A percentile compares a stretch with the other conserved stretches of the same genome.
phyloP scores from a whole-genome alignment of 1,284 basidiomycete genomes.

The Puccinia brachypodii region DNA sequence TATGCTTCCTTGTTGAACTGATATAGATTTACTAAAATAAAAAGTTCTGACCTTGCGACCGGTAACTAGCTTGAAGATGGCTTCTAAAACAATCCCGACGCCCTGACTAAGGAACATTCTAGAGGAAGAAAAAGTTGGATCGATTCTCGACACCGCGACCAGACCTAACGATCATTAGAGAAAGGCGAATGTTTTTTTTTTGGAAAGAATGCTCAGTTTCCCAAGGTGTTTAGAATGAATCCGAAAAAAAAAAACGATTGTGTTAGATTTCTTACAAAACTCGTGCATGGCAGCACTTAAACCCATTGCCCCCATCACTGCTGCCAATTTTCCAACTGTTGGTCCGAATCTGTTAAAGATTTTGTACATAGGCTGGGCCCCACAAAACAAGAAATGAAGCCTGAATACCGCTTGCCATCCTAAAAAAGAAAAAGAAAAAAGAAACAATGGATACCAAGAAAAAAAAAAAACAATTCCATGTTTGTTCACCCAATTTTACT shows the following conservation, averaged over 20 bases:
- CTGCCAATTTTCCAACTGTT: background rate
- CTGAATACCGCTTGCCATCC: conserved; percentile 47
- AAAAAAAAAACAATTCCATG: background rate
- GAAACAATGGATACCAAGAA: background rate
- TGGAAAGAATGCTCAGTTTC: background rate
- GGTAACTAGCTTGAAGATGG: conserved; percentile 28
- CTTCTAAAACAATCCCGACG: conserved; percentile 27
- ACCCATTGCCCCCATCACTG: conserved; percentile 35
- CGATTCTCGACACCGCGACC: conserved; percentile 8
- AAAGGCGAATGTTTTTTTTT: background rate
- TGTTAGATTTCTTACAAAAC: conserved; percentile 20
- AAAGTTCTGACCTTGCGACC: conserved; percentile 28
- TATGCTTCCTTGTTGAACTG: background rate
- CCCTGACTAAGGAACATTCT: conserved; percentile 37
- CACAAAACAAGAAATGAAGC: conserved; percentile 44
- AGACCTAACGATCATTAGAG: background rate
- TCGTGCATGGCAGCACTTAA: conserved; percentile 43
- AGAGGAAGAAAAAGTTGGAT: conserved; percentile 36
- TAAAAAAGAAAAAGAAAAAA: background rate
- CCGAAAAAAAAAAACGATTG: too few species aligned
- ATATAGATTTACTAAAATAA: background rate
- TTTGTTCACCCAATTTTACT: background rate
- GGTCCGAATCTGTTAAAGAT: conserved; percentile 19
- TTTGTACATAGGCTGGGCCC: conserved; percentile 28
- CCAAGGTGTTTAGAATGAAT: background rate